A percentile compares a stretch with the other conserved stretches of the same genome.
Evolutionary conservation across 1,139 yeast species (phyloP).

Genomic region (Nematodospora anomalae): DNA sequence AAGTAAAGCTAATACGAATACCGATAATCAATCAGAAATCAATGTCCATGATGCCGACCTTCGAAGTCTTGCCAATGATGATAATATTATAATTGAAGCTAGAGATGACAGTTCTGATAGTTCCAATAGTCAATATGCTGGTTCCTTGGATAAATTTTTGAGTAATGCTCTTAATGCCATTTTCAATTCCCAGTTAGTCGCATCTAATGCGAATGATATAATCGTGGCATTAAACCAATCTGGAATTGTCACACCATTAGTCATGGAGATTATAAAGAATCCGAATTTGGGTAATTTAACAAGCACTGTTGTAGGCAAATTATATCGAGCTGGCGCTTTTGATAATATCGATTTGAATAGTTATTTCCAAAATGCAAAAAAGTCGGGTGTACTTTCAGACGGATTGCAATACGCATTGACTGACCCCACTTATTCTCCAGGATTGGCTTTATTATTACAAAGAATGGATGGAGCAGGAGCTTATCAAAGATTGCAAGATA

Average conservation of each 20-base stretch:
- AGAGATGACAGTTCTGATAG: conserved; percentile 13
- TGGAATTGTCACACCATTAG: conserved; percentile 30
- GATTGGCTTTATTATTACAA: conserved; percentile 33
- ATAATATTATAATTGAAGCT: conserved; percentile 1
- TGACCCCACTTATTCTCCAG: conserved; percentile 32
- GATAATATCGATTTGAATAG: conserved; percentile 28
- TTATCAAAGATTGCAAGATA: conserved; percentile 31
- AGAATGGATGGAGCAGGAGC: conserved; percentile 36
- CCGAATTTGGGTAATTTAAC: conserved; percentile 24
- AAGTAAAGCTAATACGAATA: conserved; percentile 18
- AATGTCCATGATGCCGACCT: conserved; percentile 6
- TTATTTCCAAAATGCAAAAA: conserved; percentile 26
- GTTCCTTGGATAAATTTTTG: conserved; percentile 36
- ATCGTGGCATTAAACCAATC: conserved; percentile 35
- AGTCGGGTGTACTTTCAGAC: conserved; percentile 23
- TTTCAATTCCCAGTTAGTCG: conserved; percentile 26
- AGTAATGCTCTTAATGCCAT: conserved; percentile 33
- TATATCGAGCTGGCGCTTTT: conserved; percentile 38
- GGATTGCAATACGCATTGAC: conserved; percentile 29
- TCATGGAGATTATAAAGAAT: conserved; percentile 28
- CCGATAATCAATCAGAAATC: conserved; percentile 11
- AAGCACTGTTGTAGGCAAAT: conserved; percentile 24
- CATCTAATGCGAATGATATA: conserved; percentile 25
- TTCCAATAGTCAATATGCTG: conserved; percentile 20
- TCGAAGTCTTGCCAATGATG: conserved; percentile 1